A percentile compares a stretch with the other conserved stretches of the same genome.
Evolutionary conservation across 169 alveolate genomes (phyloP).

Genomic region (Cryptosporidium sp.): DNA sequence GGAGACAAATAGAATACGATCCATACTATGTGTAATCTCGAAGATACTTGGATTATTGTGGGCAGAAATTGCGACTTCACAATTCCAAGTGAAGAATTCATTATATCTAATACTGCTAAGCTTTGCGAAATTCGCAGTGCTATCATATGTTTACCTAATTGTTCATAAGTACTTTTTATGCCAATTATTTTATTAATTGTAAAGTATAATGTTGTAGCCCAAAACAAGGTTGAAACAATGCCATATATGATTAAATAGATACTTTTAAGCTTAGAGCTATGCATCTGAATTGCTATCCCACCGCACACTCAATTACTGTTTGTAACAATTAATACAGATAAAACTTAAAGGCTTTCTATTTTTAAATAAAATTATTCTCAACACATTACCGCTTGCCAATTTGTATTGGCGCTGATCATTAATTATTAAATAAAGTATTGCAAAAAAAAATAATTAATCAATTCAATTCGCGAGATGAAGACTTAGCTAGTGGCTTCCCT

Average conservation of each 20-base stretch:
- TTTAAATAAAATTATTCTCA: neutral
- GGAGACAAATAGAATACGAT: conserved; percentile 72
- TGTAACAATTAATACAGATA: conserved; percentile 6
- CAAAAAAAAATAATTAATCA: neutral
- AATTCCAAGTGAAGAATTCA: conserved; percentile 54
- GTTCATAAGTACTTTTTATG: neutral
- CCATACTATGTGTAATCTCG: conserved; percentile 74
- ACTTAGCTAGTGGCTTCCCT: conserved; percentile 71
- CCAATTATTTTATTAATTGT: conserved; percentile 25
- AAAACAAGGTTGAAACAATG: conserved; percentile 20
- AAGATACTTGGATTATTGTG: conserved; percentile 45
- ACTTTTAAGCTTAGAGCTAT: conserved; percentile 3
- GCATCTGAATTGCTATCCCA: conserved; percentile 22
- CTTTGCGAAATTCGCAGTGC: conserved; percentile 57
- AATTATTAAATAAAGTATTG: neutral
- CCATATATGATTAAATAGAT: conserved; percentile 44
- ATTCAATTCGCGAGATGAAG: neutral
- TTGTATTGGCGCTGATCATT: neutral
- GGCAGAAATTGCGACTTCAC: conserved; percentile 56
- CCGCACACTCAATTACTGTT: conserved; percentile 4
- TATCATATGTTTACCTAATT: conserved; percentile 15
- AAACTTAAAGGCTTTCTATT: neutral
- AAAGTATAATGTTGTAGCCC: conserved; percentile 27
- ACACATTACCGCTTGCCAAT: neutral
- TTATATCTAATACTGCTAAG: conserved; percentile 52